These are phyloP conservation scores for Aspergillus avenaceus DNA, from an alignment of 495 filamentous ascomycete species.

Conservation along the genomic window DNA sequence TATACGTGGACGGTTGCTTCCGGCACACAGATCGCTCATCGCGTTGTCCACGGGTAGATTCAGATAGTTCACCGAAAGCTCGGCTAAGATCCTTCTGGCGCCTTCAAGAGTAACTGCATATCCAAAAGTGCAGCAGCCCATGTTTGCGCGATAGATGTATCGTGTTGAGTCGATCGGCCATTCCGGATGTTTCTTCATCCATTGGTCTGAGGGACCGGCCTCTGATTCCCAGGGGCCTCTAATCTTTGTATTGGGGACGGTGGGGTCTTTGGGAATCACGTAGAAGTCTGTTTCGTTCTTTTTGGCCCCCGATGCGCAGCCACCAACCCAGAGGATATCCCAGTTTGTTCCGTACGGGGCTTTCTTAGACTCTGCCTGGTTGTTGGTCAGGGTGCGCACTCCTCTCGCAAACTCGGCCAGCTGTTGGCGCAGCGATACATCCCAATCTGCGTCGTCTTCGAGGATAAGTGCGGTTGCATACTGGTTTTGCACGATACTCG, in stretches of 20 bases:
- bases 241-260: constrained; percentile 12
- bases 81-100: constrained; percentile 47
- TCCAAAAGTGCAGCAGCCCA: constrained; percentile 25
- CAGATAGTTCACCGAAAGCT: constrained; percentile 23
- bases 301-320: constrained; percentile 33
- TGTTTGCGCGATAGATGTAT: constrained; percentile 23
- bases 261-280: constrained; percentile 30
- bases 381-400: constrained; percentile 21
- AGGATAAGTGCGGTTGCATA: constrained; percentile 50
- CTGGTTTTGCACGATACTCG: constrained; percentile 36
- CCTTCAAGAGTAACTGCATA: constrained; percentile 54
- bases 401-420: constrained; percentile 43
- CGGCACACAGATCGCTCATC: constrained; percentile 25
- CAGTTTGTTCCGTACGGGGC: constrained; percentile 55
- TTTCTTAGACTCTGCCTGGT: constrained; percentile 25
- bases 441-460: constrained; percentile 59
- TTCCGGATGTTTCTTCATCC: constrained; percentile 14
- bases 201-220: constrained; percentile 14
- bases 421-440: constrained; percentile 46
- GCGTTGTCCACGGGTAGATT: constrained; percentile 22
- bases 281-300: constrained; percentile 23
- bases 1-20: constrained; percentile 15
- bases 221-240: constrained; percentile 9
- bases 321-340: constrained; percentile 55
- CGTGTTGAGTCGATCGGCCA: constrained; percentile 27